Percentiles rank a stretch among this genome's conserved stretches.
Evolutionary conservation across 2,329 filamentous ascomycete species (phyloP).

Genomic region (Seiridium unicorne): DNA sequence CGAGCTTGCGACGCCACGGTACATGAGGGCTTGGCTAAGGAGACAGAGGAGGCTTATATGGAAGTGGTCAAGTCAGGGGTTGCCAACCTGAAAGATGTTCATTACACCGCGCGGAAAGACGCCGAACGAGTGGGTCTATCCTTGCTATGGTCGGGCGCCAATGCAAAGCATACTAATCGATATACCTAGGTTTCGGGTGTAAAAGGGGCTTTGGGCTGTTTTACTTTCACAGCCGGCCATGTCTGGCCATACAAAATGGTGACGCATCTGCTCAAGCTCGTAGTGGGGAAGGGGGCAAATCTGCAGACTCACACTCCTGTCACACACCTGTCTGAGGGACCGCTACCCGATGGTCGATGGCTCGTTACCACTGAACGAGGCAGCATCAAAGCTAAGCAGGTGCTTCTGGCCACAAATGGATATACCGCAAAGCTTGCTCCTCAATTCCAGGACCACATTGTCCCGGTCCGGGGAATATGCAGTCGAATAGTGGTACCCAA

Average conservation of each 20-base stretch:
- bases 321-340: conserved; percentile 10
- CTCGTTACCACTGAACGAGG: conserved; percentile 53
- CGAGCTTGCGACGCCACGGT: conserved; percentile 32
- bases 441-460: conserved; percentile 26
- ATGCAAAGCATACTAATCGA: too few species aligned
- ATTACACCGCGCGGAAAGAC: conserved; percentile 3
- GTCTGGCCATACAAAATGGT: conserved; percentile 19
- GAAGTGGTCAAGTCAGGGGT: not conserved
- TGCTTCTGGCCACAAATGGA: conserved; percentile 33
- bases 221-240: conserved; percentile 19
- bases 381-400: conserved; percentile 45
- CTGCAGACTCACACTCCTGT: conserved; percentile 20
- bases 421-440: conserved; percentile 30
- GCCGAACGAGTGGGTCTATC: not conserved
- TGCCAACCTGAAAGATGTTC: conserved; percentile 2
- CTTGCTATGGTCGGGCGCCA: not conserved
- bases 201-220: conserved; percentile 25
- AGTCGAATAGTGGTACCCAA: not conserved
- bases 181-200: conserved; percentile 21
- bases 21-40: conserved; percentile 24
- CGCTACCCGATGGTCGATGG: conserved; percentile 28
- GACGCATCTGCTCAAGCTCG: conserved; percentile 9
- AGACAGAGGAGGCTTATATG: conserved; percentile 7
- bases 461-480: conserved; percentile 29
- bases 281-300: conserved; percentile 12